These are phyloP conservation scores for Aspergillus felis DNA, from an alignment of 2,329 filamentous ascomycete species.

Conservation along the genomic window DNA sequence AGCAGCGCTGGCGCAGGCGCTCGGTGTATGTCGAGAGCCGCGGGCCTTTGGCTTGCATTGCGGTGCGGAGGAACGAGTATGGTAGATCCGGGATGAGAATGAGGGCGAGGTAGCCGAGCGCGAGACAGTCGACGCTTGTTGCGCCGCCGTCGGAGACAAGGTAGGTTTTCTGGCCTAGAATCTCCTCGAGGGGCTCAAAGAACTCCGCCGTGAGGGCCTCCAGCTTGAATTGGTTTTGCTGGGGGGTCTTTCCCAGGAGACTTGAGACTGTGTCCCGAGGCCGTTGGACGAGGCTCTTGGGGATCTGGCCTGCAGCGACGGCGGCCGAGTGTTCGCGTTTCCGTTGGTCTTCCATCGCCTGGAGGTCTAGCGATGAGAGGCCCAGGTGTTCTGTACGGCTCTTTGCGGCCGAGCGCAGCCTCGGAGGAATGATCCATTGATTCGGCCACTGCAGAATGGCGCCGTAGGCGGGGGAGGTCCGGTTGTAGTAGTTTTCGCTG, in stretches of 20 bases:
- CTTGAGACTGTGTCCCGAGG: slow-evolving; percentile 58
- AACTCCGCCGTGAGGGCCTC: slow-evolving; percentile 68
- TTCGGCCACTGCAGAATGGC: slow-evolving; percentile 77
- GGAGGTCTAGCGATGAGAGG: slow-evolving; percentile 64
- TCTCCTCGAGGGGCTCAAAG: slow-evolving; percentile 65
- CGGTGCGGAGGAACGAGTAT: slow-evolving; percentile 59
- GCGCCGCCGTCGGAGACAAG: slow-evolving; percentile 52
- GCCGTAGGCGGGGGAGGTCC: slow-evolving; percentile 77
- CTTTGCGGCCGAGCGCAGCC: slow-evolving; percentile 67
- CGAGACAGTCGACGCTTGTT: slow-evolving; percentile 72
- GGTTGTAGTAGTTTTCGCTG: slow-evolving; percentile 75
- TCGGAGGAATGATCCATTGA: slow-evolving; percentile 79
- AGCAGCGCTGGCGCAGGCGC: slow-evolving; percentile 35
- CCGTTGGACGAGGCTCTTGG: slow-evolving; percentile 51
- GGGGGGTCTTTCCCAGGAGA: slow-evolving; percentile 63
- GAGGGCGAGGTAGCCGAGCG: slow-evolving; percentile 73
- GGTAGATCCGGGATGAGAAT: slow-evolving; percentile 62
- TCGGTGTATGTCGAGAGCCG: slow-evolving; percentile 44
- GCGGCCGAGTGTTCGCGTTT: slow-evolving; percentile 36
- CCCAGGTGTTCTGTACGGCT: slow-evolving; percentile 66
- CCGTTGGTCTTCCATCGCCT: slow-evolving; percentile 43
- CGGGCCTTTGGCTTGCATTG: slow-evolving; percentile 50
- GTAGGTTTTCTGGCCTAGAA: slow-evolving; percentile 55
- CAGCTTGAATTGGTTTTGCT: slow-evolving; percentile 70
- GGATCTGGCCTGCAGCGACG: slow-evolving; percentile 37